Evolutionary conservation across 1,284 basidiomycete genomes (phyloP).

Genomic region (Cutaneotrichosporon cutaneum): DNA sequence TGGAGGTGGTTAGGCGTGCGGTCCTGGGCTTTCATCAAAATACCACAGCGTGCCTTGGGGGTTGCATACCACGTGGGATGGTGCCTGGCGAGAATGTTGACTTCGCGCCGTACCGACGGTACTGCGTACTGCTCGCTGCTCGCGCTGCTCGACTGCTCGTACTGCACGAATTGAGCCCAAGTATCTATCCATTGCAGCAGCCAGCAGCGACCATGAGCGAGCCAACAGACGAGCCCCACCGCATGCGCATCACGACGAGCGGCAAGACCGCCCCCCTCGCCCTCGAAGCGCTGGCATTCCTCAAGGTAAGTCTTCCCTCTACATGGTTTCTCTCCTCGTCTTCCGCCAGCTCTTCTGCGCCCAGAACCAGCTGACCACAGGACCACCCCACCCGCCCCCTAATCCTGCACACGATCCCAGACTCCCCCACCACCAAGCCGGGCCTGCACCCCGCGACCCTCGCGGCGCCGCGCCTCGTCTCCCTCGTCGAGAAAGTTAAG

Average conservation of each 20-base stretch:
- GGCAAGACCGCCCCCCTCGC: constrained; percentile 66
- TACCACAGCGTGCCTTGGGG: background rate
- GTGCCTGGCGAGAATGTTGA: constrained; percentile 9
- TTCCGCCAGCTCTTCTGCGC: too few species aligned
- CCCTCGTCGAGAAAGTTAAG: constrained; percentile 79
- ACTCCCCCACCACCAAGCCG: constrained; percentile 10
- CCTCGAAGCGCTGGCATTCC: constrained; percentile 61
- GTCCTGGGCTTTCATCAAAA: too few species aligned
- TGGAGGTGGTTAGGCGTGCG: background rate
- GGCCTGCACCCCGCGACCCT: constrained; percentile 52
- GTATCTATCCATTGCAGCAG: too few species aligned
- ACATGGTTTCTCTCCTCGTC: background rate
- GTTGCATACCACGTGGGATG: background rate
- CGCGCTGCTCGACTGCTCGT: too few species aligned
- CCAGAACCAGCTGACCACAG: constrained; percentile 49
- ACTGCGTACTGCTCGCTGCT: background rate
- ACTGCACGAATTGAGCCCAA: too few species aligned
- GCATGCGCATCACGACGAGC: constrained; percentile 63
- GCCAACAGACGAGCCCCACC: constrained; percentile 4
- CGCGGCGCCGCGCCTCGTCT: constrained; percentile 66
- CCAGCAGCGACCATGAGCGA: background rate
- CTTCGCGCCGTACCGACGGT: background rate
- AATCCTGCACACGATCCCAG: constrained; percentile 67
- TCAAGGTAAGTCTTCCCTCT: constrained; percentile 57
- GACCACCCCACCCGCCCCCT: constrained; percentile 61